Conservation (phyloP, 805 yeast species). For the Jamesozyma spencerorum region DNA sequence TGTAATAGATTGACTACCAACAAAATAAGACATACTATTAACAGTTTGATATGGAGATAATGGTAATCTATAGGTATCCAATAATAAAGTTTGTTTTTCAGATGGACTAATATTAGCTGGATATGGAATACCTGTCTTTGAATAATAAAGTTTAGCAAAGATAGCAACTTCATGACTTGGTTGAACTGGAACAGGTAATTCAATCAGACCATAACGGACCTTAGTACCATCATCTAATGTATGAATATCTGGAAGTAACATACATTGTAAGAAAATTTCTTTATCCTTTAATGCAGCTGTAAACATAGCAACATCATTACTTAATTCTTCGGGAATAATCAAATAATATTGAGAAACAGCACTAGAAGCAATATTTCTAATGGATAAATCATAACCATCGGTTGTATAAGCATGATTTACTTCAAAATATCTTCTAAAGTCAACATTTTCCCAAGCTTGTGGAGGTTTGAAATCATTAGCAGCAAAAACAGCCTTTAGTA, state of each 20-base stretch:
- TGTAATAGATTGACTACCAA: conserved; percentile 20
- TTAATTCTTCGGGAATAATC: conserved; percentile 44
- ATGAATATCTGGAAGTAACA: conserved; percentile 21
- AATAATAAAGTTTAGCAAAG: conserved; percentile 40
- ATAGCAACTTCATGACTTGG: conserved; percentile 49
- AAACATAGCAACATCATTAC: conserved; percentile 37
- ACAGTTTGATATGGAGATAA: conserved; percentile 55
- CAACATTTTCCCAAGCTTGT: conserved; percentile 42
- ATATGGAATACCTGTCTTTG: conserved; percentile 43
- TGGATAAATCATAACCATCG: conserved; percentile 47
- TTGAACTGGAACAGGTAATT: conserved; percentile 55
- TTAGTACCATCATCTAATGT: conserved; percentile 19
- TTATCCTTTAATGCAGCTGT: conserved; percentile 32
- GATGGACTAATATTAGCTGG: conserved; percentile 56
- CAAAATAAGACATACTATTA: conserved; percentile 37
- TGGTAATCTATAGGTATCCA: conserved; percentile 47
- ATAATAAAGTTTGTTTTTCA: conserved; percentile 51
- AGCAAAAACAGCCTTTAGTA: conserved; percentile 5
- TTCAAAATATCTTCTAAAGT: conserved; percentile 51
- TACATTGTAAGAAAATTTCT: conserved; percentile 20
- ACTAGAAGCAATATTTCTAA: conserved; percentile 46
- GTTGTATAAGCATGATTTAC: conserved; percentile 55
- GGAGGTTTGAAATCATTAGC: conserved; percentile 12
- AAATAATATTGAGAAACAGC: conserved; percentile 51
- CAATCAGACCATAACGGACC: conserved; percentile 38